Evolutionary conservation across 148 eudicot genomes (phyloP).

Genomic region (Cornus kousa): DNA sequence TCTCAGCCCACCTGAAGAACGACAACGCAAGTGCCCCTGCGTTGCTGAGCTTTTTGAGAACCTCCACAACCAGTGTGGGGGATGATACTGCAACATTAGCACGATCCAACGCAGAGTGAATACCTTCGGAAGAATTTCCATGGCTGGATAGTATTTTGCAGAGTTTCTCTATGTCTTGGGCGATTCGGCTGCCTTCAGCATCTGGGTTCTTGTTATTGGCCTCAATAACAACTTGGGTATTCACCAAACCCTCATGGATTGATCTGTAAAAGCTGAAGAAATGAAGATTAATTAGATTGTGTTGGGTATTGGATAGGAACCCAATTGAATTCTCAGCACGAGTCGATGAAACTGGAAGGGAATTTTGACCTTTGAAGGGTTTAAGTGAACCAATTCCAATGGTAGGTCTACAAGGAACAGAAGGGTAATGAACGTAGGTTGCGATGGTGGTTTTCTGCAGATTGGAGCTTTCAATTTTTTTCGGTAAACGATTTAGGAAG

Average conservation of each 20-base stretch:
- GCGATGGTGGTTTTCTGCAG: background rate
- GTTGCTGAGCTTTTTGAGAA: conserved; percentile 65
- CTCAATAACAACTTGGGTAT: conserved; percentile 5
- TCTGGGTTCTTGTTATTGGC: conserved; percentile 21
- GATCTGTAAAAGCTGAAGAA: conserved; percentile 24
- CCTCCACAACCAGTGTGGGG: conserved; percentile 46
- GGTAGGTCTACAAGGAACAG: background rate
- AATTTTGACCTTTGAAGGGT: conserved; percentile 7
- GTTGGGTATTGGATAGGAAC: background rate
- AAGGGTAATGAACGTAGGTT: background rate
- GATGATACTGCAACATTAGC: conserved; percentile 30
- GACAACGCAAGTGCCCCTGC: conserved; percentile 66
- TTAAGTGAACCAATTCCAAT: background rate
- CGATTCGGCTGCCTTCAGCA: conserved; percentile 11
- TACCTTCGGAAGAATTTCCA: conserved; percentile 9
- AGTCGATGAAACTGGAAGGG: conserved; percentile 1
- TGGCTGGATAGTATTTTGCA: conserved; percentile 42
- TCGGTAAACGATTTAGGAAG: conserved; percentile 16
- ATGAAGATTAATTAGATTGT: conserved; percentile 5
- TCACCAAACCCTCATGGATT: conserved; percentile 21
- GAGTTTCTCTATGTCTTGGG: conserved; percentile 44
- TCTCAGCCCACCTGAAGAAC: conserved; percentile 87
- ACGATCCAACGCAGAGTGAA: conserved; percentile 38
- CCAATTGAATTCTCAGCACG: background rate
- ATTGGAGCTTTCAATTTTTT: background rate